A percentile compares a stretch with the other conserved stretches of the same genome.
These are phyloP conservation scores for Phytophthora pistaciae DNA, from an alignment of 352 stramenopile species.

Conservation along the genomic window DNA sequence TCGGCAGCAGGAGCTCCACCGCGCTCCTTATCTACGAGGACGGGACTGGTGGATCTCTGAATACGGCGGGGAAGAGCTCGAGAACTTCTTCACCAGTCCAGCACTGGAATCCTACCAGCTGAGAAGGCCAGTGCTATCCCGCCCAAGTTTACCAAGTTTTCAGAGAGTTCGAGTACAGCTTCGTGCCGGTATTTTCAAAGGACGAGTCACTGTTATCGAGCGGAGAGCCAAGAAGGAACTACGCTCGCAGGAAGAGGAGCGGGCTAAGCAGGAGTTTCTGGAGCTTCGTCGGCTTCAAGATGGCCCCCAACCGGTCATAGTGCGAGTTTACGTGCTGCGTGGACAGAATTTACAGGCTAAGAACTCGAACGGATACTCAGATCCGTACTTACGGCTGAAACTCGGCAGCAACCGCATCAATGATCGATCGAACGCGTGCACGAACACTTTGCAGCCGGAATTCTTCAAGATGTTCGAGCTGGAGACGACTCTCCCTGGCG, in stretches of 20 bases:
- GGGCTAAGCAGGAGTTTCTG: conserved; percentile 29
- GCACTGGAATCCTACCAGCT: conserved; percentile 85
- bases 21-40: conserved; percentile 57
- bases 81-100: conserved; percentile 72
- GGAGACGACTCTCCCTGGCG: conserved; percentile 72
- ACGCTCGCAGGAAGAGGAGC: conserved; percentile 26
- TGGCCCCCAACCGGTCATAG: conserved; percentile 63
- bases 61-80: conserved; percentile 77
- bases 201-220: conserved; percentile 70
- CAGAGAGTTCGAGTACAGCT: conserved; percentile 66
- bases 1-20: conserved; percentile 30
- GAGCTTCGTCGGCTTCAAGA: conserved; percentile 35
- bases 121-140: conserved; percentile 63
- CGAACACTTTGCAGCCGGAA: conserved; percentile 82
- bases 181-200: conserved; percentile 84
- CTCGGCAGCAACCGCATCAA: conserved; percentile 78
- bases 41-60: conserved; percentile 84
- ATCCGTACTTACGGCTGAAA: conserved; percentile 82
- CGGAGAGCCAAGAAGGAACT: conserved; percentile 18
- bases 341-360: conserved; percentile 82
- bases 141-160: conserved; percentile 62
- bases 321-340: conserved; percentile 81
- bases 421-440: conserved; percentile 69
- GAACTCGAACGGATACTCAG: conserved; percentile 80
- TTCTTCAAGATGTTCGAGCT: conserved; percentile 82